phyloP scores from a whole-genome alignment of 805 yeast species.

The Kurtzmaniella fragi region DNA sequence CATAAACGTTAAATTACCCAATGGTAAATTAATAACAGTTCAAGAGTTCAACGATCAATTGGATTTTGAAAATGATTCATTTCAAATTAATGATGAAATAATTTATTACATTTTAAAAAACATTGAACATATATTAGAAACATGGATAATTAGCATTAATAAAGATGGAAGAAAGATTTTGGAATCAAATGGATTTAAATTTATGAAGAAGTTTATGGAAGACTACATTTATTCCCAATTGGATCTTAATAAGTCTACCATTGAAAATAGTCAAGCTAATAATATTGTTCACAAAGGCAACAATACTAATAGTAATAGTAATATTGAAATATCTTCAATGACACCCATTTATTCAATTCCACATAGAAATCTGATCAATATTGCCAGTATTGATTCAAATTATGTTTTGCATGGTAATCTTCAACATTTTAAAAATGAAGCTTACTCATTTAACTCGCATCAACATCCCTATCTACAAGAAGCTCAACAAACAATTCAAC shows the following conservation, averaged over 20 bases:
- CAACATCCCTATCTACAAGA: too few species aligned
- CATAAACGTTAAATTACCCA: conserved; percentile 1
- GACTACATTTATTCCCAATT: conserved; percentile 5
- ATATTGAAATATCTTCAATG: too few species aligned
- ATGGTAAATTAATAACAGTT: background rate
- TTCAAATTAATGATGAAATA: conserved; percentile 2
- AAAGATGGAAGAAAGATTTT: background rate
- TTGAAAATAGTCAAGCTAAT: background rate
- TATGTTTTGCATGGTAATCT: background rate
- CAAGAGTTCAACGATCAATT: conserved; percentile 5
- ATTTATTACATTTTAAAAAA: conserved; percentile 3
- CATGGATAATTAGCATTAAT: conserved; percentile 1
- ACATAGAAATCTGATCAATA: conserved; percentile 3
- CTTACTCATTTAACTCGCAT: too few species aligned
- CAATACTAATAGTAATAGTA: too few species aligned
- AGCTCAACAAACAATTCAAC: too few species aligned
- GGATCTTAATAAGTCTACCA: background rate
- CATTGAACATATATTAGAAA: conserved; percentile 1
- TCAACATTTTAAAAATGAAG: too few species aligned
- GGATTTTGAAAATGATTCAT: conserved; percentile 6
- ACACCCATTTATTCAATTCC: background rate
- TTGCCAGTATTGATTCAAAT: background rate
- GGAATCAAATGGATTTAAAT: conserved; percentile 1
- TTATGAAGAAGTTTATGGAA: conserved; percentile 2
- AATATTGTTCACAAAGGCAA: too few species aligned